These are phyloP conservation scores for Phyllosticta paracitricarpa DNA, from an alignment of 2,329 filamentous ascomycete species.

Conservation along the genomic window DNA sequence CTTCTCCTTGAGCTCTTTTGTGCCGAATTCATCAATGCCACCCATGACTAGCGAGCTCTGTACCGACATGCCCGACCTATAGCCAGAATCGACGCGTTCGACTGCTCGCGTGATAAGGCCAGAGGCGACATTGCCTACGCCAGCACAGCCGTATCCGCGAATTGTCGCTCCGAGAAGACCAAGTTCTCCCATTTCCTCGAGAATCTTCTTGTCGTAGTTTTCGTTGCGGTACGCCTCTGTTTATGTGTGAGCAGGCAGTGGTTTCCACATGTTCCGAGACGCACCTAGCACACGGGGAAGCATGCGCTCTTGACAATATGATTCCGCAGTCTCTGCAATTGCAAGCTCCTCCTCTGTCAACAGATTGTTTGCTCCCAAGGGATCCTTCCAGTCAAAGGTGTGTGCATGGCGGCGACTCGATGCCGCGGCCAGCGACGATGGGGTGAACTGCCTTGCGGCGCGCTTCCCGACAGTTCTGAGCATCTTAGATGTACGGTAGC, in stretches of 20 bases:
- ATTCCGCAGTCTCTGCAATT: conserved; percentile 80
- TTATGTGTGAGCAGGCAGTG: neutral
- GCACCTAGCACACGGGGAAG: conserved; percentile 75
- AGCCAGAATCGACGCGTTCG: conserved; percentile 83
- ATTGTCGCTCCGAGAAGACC: conserved; percentile 83
- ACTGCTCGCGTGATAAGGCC: conserved; percentile 84
- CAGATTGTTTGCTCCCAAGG: conserved; percentile 62
- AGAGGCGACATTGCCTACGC: conserved; percentile 77
- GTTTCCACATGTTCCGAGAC: neutral
- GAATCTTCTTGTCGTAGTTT: conserved; percentile 73
- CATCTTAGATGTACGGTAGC: conserved; percentile 23
- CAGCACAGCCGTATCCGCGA: conserved; percentile 79
- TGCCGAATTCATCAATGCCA: conserved; percentile 78
- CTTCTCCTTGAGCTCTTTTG: conserved; percentile 76
- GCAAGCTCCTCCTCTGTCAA: conserved; percentile 85
- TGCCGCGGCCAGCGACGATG: conserved; percentile 19
- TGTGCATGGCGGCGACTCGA: conserved; percentile 26
- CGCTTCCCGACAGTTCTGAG: conserved; percentile 33
- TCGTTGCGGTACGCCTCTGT: conserved; percentile 79
- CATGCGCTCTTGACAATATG: conserved; percentile 87
- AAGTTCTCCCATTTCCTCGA: conserved; percentile 85
- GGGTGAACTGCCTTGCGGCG: conserved; percentile 30
- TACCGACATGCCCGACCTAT: conserved; percentile 86
- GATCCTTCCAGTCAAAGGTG: conserved; percentile 86
- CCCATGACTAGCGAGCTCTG: conserved; percentile 92